Conservation (phyloP, 352 stramenopile genomes). For the Globisporangium iwayamae region DNA sequence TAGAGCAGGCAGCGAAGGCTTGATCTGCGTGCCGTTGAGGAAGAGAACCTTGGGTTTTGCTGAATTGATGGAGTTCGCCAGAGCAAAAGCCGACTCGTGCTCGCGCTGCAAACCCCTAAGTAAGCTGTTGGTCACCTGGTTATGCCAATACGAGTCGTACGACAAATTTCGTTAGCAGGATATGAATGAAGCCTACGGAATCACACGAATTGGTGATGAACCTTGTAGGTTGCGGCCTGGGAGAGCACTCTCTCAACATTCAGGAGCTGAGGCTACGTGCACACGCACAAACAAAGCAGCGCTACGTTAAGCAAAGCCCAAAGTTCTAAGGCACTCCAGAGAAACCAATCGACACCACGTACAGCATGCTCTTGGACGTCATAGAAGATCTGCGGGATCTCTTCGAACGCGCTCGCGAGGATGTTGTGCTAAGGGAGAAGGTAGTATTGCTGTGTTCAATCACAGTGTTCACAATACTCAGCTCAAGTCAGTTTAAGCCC, state of each 20-base stretch:
- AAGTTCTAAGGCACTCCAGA: no score
- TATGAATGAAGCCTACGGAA: no score
- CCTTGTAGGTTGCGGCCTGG: slow-evolving; percentile 6
- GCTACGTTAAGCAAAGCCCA: no score
- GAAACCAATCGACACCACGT: slow-evolving; percentile 7
- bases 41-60: not conserved
- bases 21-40: not conserved
- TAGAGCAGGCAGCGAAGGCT: not conserved
- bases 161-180: no score
- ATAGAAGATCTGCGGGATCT: slow-evolving; percentile 76
- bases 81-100: not conserved
- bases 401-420: slow-evolving; percentile 58
- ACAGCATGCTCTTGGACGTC: slow-evolving; percentile 63
- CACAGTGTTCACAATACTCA: not conserved
- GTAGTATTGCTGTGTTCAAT: not conserved
- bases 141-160: no score
- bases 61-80: not conserved
- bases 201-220: not conserved
- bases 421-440: slow-evolving; percentile 33
- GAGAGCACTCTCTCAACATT: not conserved
- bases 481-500: not conserved
- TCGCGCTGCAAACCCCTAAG: not conserved
- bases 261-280: slow-evolving; percentile 5
- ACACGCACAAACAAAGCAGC: not conserved
- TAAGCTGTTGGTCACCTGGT: slow-evolving; percentile 3